Base-by-base conservation (phyloP, 2,329 filamentous ascomycete species). In the Nectriaceae sp. region DNA sequence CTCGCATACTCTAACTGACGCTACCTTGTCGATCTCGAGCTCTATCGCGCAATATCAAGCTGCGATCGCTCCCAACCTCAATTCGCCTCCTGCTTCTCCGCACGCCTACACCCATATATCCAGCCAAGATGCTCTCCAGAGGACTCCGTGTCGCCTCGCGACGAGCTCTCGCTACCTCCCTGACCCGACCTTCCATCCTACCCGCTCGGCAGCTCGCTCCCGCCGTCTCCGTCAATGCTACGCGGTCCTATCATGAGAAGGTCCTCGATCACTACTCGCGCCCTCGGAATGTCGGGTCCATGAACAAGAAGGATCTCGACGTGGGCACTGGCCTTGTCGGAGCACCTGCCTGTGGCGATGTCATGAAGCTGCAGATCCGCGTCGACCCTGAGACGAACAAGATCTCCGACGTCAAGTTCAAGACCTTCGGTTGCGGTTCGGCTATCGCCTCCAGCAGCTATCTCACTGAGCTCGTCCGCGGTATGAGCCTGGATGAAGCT, bases 391-490 rank as follows among this genome's bases (percentile, higher is more conserved):
- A 87, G 62, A 90, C 85, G 64, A 89, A 94, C 70, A 93, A 85
- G 61, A 97, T 97, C 68, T 86, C 85, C 62, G 93, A 97, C 63
- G 92, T 96, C 69, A 94, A 95, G 75, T 97, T 97, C 83, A 97
- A 97, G 85, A 97, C 92, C 0, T 97, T 97, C 67, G 92, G 92
- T 43, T 97, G 92, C 70, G 92, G 92, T 46, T 91, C 87, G 22
- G 94, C 94, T 57, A 99, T 99, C 72, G 94, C 94, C 37, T 93
- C 88, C 56, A 95, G 89, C 50, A 94, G 88, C 66, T 99, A 99
- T 70, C 75, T 99, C 63, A 99, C 94, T 2, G 91, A 96, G 73
- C 78, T 99, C 51, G 92, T 99, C 55, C 84, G 90, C 56, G 94
- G 94, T 52, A 99, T 97, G 93, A 96, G 72, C 60, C 56, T 99